Evolutionary conservation across 164 flowering plant species (phyloP), one percentile per base, ranked within the genome.

Genomic region (Santalum album): DNA sequence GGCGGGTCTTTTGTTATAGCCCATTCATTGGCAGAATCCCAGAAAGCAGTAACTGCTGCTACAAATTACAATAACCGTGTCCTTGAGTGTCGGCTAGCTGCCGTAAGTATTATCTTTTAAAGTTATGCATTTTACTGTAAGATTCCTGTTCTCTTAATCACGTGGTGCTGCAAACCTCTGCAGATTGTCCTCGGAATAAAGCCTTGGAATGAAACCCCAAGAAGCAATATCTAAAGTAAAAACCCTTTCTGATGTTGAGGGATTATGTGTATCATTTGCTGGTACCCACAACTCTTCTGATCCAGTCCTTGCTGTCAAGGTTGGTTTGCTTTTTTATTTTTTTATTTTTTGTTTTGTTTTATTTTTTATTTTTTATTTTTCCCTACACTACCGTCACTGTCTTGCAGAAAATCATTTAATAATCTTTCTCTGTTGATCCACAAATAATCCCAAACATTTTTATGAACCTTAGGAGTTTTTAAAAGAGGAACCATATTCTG

Each of bases 31-130:
- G 97, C 97, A 27, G 96, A 90, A 65, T 94, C 99, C 14, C 86
- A 86, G 63, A 94, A 94, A 60, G 97, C 99, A 32, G 96, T 87
- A 42, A 94, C 99, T 60, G 99, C 97, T 60, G 97, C 97, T 12
- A 87, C 86, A 48, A 94, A 94, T 67, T 90, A 94, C 71, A 94
- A 94, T 66, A 90, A 94, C 66, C 72, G 95, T 54, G 99, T 94
- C 62, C 92, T 87, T 51, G 99, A 94, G 69, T 94, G 97, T 57
- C 87, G 90, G 39, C 75, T 94, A 38, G 96, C 99, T 61, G 61
- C 96, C 57, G 99, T 88, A 74, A 75, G 98, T 64, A n/a, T 6
- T 60, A 32, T n/a, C 38, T 25, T 42, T 4, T 42, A 6, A 5
- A 29, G 6, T 36, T 2, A 18, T 17, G n/a, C n/a, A n/a, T n/a